A percentile compares a stretch with the other conserved stretches of the same genome.
phyloP scores from a whole-genome alignment of 495 filamentous ascomycete species.

The Evansstolkia leycettana region DNA sequence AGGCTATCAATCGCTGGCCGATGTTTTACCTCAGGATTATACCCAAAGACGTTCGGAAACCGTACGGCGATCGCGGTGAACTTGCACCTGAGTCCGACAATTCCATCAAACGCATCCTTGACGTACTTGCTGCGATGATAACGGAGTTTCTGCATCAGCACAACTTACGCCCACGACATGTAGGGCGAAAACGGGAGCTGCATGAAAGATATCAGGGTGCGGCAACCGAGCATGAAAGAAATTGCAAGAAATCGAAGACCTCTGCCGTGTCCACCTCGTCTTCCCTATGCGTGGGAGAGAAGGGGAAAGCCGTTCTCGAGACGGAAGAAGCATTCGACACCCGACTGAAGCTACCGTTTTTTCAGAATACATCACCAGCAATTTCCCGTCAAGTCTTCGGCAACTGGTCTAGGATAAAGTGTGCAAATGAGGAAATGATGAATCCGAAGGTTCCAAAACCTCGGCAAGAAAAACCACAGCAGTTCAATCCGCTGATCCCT shows the following conservation, averaged over 20 bases:
- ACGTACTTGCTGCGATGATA: slow-evolving; percentile 51
- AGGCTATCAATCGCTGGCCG: slow-evolving; percentile 71
- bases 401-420: slow-evolving; percentile 59
- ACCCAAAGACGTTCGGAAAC: slow-evolving; percentile 2
- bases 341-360: slow-evolving; percentile 23
- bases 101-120: slow-evolving; percentile 38
- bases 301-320: background rate
- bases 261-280: no score
- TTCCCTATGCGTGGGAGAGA: no score
- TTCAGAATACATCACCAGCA: slow-evolving; percentile 9
- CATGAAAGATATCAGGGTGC: slow-evolving; percentile 1
- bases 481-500: no score
- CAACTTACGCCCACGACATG: slow-evolving; percentile 41
- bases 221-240: background rate
- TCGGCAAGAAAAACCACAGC: no score
- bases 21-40: slow-evolving; percentile 81
- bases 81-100: slow-evolving; percentile 26
- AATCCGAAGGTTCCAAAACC: background rate
- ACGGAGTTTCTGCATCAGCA: slow-evolving; percentile 58
- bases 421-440: slow-evolving; percentile 22
- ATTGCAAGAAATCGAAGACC: background rate
- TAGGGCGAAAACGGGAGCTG: slow-evolving; percentile 7
- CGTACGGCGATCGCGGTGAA: slow-evolving; percentile 11
- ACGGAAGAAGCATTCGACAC: slow-evolving; percentile 16
- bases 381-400: slow-evolving; percentile 30